Conservation (phyloP, 1,284 basidiomycete genomes). For the Sanguinoderma infundibulare region DNA sequence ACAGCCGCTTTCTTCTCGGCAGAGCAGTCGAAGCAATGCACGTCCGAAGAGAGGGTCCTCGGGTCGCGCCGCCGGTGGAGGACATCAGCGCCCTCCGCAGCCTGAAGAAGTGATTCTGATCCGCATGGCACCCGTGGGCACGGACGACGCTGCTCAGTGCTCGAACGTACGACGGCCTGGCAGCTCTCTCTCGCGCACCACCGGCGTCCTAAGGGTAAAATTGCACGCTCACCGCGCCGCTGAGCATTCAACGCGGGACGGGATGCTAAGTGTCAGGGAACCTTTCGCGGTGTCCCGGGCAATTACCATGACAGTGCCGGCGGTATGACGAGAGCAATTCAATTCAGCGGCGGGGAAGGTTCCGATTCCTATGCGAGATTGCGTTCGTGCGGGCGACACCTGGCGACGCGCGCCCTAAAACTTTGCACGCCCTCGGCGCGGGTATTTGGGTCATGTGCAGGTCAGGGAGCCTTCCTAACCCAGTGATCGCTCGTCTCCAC, state of each 20-base stretch:
- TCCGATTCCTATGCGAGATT: not conserved
- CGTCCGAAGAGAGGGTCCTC: not conserved
- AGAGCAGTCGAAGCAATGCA: conserved; percentile 7
- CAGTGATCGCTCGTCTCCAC: not conserved
- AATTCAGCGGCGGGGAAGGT: not conserved
- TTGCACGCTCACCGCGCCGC: not conserved
- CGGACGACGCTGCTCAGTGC: no score
- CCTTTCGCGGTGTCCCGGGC: not conserved
- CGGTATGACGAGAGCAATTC: conserved; percentile 5
- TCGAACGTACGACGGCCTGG: not conserved
- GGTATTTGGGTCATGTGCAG: not conserved
- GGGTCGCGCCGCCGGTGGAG: not conserved
- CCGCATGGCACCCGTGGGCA: not conserved
- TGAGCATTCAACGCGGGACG: not conserved
- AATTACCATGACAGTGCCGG: conserved; percentile 5
- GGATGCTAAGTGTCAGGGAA: no score
- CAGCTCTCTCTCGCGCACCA: not conserved
- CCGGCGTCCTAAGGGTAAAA: not conserved
- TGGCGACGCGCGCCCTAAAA: no score
- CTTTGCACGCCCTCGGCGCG: not conserved
- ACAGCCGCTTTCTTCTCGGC: not conserved
- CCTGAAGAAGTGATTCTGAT: conserved; percentile 11
- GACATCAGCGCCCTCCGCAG: conserved; percentile 13
- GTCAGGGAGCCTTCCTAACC: not conserved
- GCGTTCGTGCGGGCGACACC: not conserved